A percentile compares a stretch with the other conserved stretches of the same genome.
These are phyloP conservation scores for Metarhizium album DNA, from an alignment of 2,329 filamentous ascomycete genomes.

Conservation along the genomic window DNA sequence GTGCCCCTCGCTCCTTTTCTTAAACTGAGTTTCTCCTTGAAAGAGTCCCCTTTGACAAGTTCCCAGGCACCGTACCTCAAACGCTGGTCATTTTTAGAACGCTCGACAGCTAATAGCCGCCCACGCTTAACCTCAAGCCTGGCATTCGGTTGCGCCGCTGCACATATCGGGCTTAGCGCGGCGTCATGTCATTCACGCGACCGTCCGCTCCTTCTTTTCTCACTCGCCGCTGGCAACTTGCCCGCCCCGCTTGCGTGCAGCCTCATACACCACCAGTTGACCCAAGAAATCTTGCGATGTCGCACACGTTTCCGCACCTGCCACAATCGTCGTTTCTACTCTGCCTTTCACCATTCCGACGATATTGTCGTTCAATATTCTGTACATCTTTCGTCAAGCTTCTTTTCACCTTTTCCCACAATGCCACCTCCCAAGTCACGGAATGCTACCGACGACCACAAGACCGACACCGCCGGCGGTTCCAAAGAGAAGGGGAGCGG, in stretches of 20 bases:
- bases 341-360: neutral
- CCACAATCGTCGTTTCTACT: neutral
- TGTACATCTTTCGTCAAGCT: neutral
- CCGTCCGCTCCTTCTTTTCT: neutral
- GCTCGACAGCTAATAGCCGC: too few species aligned
- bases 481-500: conserved; percentile 33
- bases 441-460: conserved; percentile 33
- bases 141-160: neutral
- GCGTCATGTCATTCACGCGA: neutral
- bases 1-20: too few species aligned
- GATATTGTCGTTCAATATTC: neutral
- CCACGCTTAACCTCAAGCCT: neutral
- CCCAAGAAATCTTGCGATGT: neutral
- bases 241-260: neutral
- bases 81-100: too few species aligned
- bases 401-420: neutral
- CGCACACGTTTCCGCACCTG: neutral
- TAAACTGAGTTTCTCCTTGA: too few species aligned
- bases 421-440: conserved; percentile 39
- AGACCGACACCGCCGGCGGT: conserved; percentile 27
- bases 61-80: too few species aligned
- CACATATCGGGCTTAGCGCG: neutral
- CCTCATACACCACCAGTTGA: neutral
- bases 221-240: neutral
- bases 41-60: too few species aligned